These are phyloP conservation scores for Suhomyces vadensis DNA, from an alignment of 805 yeast species.

Conservation along the genomic window DNA sequence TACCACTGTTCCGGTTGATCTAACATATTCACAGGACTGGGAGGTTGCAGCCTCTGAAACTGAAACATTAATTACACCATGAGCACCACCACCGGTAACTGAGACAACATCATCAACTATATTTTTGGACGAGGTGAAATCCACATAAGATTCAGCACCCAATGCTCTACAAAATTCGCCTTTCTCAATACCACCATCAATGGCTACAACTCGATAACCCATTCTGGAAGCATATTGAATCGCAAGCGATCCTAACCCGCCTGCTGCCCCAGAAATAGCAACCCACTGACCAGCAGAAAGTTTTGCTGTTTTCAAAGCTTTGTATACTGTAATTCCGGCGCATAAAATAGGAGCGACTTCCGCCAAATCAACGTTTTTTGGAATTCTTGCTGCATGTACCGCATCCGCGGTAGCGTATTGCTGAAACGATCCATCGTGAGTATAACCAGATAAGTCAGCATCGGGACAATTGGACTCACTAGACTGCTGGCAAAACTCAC, in stretches of 20 bases:
- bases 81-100: slow-evolving; percentile 65
- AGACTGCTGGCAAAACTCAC: slow-evolving; percentile 71
- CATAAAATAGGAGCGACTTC: slow-evolving; percentile 79
- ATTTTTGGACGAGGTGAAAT: slow-evolving; percentile 53
- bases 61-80: slow-evolving; percentile 48
- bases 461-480: slow-evolving; percentile 70
- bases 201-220: slow-evolving; percentile 72
- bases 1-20: slow-evolving; percentile 35
- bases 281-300: slow-evolving; percentile 73
- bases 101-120: slow-evolving; percentile 42
- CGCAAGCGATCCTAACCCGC: slow-evolving; percentile 76
- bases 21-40: slow-evolving; percentile 48
- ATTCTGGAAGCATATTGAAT: slow-evolving; percentile 74
- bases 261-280: slow-evolving; percentile 77
- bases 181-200: slow-evolving; percentile 70
- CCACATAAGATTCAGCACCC: slow-evolving; percentile 67
- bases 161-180: slow-evolving; percentile 52
- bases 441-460: slow-evolving; percentile 74
- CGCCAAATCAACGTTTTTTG: slow-evolving; percentile 73
- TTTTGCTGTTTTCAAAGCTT: slow-evolving; percentile 80
- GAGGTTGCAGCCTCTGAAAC: slow-evolving; percentile 52
- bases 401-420: slow-evolving; percentile 90
- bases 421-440: slow-evolving; percentile 90
- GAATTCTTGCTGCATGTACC: slow-evolving; percentile 79
- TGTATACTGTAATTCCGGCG: slow-evolving; percentile 91